Evolutionary conservation across 2,329 filamentous ascomycete genomes (phyloP).

Genomic region (Plectosphaerella plurivora): DNA sequence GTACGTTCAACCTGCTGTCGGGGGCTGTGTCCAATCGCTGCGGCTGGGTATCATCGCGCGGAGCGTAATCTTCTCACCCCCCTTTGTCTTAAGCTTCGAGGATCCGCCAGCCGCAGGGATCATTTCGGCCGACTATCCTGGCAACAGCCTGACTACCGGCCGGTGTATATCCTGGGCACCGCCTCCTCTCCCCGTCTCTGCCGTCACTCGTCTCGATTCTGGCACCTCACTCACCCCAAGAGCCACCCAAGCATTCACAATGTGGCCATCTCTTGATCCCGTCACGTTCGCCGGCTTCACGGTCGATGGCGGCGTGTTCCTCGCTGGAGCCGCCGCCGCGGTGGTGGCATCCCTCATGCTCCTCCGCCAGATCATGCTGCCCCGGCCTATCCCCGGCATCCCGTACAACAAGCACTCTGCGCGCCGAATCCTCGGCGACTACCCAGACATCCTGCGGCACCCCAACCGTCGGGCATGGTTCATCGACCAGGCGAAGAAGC

Average conservation of each 20-base stretch:
- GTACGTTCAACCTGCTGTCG: too few species aligned
- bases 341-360: background rate
- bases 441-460: constrained; percentile 6
- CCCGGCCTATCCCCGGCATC: constrained; percentile 21
- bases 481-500: constrained; percentile 18
- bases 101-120: too few species aligned
- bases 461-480: constrained; percentile 19
- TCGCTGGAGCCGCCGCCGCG: background rate
- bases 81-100: too few species aligned
- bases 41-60: too few species aligned
- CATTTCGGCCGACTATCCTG: too few species aligned
- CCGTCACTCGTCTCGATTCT: too few species aligned
- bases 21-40: too few species aligned
- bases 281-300: background rate
- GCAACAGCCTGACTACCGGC: too few species aligned
- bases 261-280: background rate
- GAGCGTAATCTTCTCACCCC: too few species aligned
- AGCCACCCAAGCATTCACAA: background rate
- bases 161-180: too few species aligned
- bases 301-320: background rate
- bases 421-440: constrained; percentile 15
- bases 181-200: too few species aligned
- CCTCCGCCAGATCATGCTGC: constrained; percentile 10
- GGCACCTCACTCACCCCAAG: too few species aligned
- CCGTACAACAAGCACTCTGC: constrained; percentile 18